These are phyloP conservation scores for Ogataea methylovora DNA, from an alignment of 805 yeast genomes.

Conservation along the genomic window DNA sequence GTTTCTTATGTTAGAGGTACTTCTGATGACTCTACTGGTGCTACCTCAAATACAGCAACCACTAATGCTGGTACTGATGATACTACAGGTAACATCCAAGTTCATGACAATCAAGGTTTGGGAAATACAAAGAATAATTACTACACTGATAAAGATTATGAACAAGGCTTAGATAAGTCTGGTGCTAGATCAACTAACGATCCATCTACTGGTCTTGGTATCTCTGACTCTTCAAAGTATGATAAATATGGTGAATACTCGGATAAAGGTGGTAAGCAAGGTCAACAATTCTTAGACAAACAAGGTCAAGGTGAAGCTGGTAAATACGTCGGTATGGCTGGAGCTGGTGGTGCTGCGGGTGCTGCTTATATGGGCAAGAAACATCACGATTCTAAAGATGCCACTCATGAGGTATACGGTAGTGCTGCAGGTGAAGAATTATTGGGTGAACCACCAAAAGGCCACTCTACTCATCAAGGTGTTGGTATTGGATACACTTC, in stretches of 20 bases:
- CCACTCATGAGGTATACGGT: background rate
- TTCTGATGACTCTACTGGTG: background rate
- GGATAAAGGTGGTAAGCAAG: conserved; percentile 4
- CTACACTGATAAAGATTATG: no score
- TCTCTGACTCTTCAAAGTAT: conserved; percentile 1
- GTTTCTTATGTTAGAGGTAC: conserved; percentile 6
- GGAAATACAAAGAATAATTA: no score
- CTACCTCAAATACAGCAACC: background rate
- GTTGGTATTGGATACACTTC: background rate
- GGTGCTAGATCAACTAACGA: no score
- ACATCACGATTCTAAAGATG: background rate
- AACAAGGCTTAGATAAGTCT: no score
- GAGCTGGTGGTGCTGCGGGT: conserved; percentile 8
- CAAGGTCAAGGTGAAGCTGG: conserved; percentile 8
- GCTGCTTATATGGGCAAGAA: conserved; percentile 9
- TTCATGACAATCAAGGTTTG: no score
- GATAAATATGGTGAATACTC: conserved; percentile 5
- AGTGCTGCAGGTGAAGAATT: background rate
- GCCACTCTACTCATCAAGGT: background rate
- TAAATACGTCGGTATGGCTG: conserved; percentile 6
- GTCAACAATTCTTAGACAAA: conserved; percentile 6
- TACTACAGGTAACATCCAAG: no score
- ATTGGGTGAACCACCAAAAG: background rate
- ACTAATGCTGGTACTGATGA: background rate
- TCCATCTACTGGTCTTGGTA: no score